Percentiles rank a stretch among this genome's conserved stretches.
Evolutionary conservation across 2,329 filamentous ascomycete species (phyloP).

Genomic region (Microdochium nivale): DNA sequence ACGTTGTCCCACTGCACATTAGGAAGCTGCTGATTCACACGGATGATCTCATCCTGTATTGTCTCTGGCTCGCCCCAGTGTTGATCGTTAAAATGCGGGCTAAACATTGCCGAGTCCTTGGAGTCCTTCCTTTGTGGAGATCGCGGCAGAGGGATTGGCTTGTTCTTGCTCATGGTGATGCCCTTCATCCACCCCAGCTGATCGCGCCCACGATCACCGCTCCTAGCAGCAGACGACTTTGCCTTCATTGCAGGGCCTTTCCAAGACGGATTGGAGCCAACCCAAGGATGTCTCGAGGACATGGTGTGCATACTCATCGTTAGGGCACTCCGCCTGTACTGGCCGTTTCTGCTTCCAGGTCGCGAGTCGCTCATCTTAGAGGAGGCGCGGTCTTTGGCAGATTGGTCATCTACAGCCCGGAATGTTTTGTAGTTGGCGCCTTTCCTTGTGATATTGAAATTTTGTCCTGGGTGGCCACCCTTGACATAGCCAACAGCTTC

Average conservation of each 20-base stretch:
- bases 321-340: conserved; percentile 33
- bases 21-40: conserved; percentile 51
- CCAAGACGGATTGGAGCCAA: conserved; percentile 33
- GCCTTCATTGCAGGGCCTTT: conserved; percentile 52
- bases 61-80: conserved; percentile 55
- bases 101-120: conserved; percentile 42
- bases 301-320: conserved; percentile 35
- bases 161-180: conserved; percentile 53
- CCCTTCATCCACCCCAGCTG: conserved; percentile 65
- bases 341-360: conserved; percentile 31
- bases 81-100: conserved; percentile 40
- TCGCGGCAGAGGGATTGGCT: conserved; percentile 27
- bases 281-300: conserved; percentile 26
- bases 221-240: conserved; percentile 31
- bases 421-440: conserved; percentile 83
- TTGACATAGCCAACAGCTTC: conserved; percentile 65
- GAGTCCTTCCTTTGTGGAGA: conserved; percentile 39
- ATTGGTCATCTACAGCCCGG: conserved; percentile 56
- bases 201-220: conserved; percentile 38
- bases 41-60: conserved; percentile 56
- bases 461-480: conserved; percentile 55
- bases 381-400: conserved; percentile 47
- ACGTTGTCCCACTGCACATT: conserved; percentile 58
- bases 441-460: conserved; percentile 67
- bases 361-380: conserved; percentile 55